Conservation (phyloP, 257 asterid species). For the Solanum tarijense region DNA sequence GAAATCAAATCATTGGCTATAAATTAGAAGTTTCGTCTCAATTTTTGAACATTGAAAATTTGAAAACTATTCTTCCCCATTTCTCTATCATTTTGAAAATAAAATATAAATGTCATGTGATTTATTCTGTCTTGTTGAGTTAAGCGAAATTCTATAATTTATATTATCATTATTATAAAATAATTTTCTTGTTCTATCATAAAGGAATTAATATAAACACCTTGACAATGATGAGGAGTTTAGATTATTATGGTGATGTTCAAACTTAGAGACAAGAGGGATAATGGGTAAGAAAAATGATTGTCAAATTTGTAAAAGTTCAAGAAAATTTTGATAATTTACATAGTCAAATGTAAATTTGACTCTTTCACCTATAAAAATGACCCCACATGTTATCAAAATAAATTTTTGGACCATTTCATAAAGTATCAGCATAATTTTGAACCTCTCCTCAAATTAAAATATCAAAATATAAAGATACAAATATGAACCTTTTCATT, state of each 20-base stretch:
- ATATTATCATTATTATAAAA: no score
- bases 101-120: no score
- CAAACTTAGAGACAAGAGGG: not conserved
- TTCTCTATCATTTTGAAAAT: not conserved
- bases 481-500: not conserved
- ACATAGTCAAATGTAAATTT: not conserved
- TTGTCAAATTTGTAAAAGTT: not conserved
- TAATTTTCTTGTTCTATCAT: no score
- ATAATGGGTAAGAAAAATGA: not conserved
- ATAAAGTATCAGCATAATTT: not conserved
- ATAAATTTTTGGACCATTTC: not conserved
- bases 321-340: no score
- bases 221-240: not conserved
- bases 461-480: not conserved
- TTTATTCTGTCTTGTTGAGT: no score
- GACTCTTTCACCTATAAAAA: not conserved
- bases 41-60: no score
- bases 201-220: no score
- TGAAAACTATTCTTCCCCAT: not conserved
- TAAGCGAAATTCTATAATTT: no score
- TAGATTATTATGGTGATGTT: not conserved
- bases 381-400: not conserved
- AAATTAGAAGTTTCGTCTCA: not conserved
- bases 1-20: no score
- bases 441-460: not conserved